Evolutionary conservation across 257 asterid species (phyloP), one percentile per base, ranked within the genome.

Genomic region (Capsicum rhomboideum): DNA sequence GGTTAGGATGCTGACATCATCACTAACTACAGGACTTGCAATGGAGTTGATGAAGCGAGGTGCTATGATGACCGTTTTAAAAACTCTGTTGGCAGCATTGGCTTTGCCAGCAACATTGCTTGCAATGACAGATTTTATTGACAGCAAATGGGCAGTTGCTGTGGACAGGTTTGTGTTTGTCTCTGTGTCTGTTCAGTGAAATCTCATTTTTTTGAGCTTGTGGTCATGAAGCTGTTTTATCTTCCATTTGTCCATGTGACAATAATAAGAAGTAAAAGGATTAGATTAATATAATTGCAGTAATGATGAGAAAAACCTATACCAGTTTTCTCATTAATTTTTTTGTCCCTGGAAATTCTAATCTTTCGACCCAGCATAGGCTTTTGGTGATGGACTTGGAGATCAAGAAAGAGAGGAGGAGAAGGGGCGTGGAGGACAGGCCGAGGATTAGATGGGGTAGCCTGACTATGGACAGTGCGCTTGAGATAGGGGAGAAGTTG

Each of bases 21-120:
- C 86, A 77, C 71, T 84, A 82, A 64, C 86, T 85, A 90, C 91
- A 96, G 98, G 89, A 64, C 71, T 96, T 84, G 97, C 98, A 63
- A 13, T 90, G 90, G 93, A 92, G 87, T 85, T 96, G 91, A 94
- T 96, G 98, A 94, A 86, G 83, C 98, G 85, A 82, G 99, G 99
- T 64, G 99, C 98, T 83, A 96, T 94, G 99, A 84, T 94, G 95
- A 96, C 99, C 66, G 97, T 96, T 69, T 91, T 96, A 83, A 89
- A 94, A 88, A 6, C 92, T 72, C 93, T 96, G 87, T 87, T 94
- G 85, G 80, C 93, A 16, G 99, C 99, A 55, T 89, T 96, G 81
- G 99, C 98, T 83, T 96, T 97, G 98, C 99, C 99, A 21, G 90
- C 98, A 72, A 87, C 98, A 44, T 90, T 96, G 84, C 92, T 94